These are phyloP conservation scores for Mortierella sp. DNA, from an alignment of 371 early-diverging fungal species.

Conservation along the genomic window DNA sequence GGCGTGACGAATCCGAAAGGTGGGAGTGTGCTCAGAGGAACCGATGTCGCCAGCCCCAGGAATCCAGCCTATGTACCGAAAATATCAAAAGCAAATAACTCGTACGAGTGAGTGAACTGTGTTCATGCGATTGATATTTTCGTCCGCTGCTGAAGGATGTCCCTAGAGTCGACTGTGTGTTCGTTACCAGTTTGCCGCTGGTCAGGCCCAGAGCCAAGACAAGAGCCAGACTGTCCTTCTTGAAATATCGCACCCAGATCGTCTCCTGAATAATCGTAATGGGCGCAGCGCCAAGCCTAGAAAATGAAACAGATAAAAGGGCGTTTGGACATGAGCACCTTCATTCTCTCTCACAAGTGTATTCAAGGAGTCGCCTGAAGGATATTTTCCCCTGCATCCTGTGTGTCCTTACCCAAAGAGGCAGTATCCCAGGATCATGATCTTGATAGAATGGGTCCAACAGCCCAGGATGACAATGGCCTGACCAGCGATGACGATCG, in stretches of 20 bases:
- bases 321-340: neutral
- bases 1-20: constrained; percentile 56
- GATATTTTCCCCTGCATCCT: neutral
- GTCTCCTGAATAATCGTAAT: constrained; percentile 61
- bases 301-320: neutral
- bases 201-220: constrained; percentile 58
- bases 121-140: neutral
- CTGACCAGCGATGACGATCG: constrained; percentile 53
- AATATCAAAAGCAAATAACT: neutral
- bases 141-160: neutral
- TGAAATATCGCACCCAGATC: constrained; percentile 59
- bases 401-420: constrained; percentile 54
- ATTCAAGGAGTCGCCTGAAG: neutral
- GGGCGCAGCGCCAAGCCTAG: constrained; percentile 58
- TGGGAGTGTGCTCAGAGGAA: constrained; percentile 32
- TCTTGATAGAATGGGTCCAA: constrained; percentile 50
- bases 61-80: constrained; percentile 43
- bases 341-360: neutral
- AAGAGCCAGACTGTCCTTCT: constrained; percentile 49
- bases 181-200: constrained; percentile 57
- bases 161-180: too few relatives aligned
- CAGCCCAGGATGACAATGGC: constrained; percentile 49
- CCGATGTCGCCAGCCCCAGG: constrained; percentile 35
- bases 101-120: neutral
- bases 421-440: constrained; percentile 57